phyloP scores from a whole-genome alignment of 1,139 yeast species.

The Suhomyces ambrosiae region DNA sequence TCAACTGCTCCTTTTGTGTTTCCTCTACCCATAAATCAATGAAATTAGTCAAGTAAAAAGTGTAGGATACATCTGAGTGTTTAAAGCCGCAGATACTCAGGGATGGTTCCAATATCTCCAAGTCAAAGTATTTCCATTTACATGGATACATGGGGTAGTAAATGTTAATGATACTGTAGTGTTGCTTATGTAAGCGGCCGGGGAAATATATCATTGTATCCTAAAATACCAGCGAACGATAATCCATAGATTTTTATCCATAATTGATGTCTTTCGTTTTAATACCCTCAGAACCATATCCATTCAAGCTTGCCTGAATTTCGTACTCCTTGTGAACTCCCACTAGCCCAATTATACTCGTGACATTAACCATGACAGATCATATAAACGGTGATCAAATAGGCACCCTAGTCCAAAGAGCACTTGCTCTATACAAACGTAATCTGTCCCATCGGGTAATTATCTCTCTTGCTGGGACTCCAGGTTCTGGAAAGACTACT shows the following conservation, averaged over 20 bases:
- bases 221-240: no score
- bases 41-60: slow-evolving; percentile 32
- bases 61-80: slow-evolving; percentile 16
- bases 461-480: slow-evolving; percentile 24
- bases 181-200: no score
- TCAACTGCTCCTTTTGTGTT: slow-evolving; percentile 19
- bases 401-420: slow-evolving; percentile 10
- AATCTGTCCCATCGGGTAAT: slow-evolving; percentile 1
- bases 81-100: slow-evolving; percentile 5
- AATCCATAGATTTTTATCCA: no score
- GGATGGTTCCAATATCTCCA: neutral
- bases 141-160: neutral
- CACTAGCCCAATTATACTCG: no score
- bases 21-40: slow-evolving; percentile 31
- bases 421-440: slow-evolving; percentile 7
- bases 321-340: no score
- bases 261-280: no score
- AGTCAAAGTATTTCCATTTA: neutral
- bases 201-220: no score
- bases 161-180: no score
- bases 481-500: slow-evolving; percentile 31
- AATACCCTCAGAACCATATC: no score
- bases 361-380: slow-evolving; percentile 1
- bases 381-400: slow-evolving; percentile 4
- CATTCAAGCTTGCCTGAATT: no score